Base-by-base conservation (phyloP, 352 stramenopile genomes). In the Pythium folliculosum region DNA sequence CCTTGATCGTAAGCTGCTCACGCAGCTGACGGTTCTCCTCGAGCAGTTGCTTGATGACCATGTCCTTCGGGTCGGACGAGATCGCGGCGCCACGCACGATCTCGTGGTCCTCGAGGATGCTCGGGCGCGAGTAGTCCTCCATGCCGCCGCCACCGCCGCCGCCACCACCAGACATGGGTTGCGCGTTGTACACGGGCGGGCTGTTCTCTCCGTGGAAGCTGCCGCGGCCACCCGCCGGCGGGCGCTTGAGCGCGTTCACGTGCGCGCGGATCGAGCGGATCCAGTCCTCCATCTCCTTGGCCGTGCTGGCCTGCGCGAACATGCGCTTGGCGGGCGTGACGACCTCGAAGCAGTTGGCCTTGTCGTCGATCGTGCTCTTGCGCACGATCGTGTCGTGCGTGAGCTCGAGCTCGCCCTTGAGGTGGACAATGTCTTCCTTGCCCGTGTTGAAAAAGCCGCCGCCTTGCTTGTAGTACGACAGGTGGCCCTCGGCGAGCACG, bases 401-500 rank as follows among this genome's bases (percentile, higher is more conserved):
- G 55, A 95, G 81, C 70, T 91, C 83, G 38, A 95, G 65, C 50
- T 94, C 85, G 27, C 87, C 85, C 58, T 95, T 95, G 19, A 95
- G 57, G 63, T 95, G 87, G 19, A 90, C 87, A 57, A 95, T 91
- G 60, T 95, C 87, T 51, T 95, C 87, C 57, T 95, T 95, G 0
- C 80, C 82, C 32, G 80, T 89, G 61, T 91, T 92, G 67, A 95
- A 95, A 60, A 95, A 92, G 45, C 87, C 87, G 35, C 87, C 84
- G 32, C 84, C 85, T 30, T 94, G 85, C 55, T 95, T 95, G 69
- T 95, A 95, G 71, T 95, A 95, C 47, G 80, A 92, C 72, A 95
- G 71, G 57, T 94, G 84, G 52, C 84, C 85, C 51, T 95, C 86
- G 0, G 87, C 84, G 12, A 95, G 68, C 59, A 95, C 87, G 56